Conservation (phyloP, 225 moss, liverwort and hornwort genomes). For the Anthoceros angustus region DNA sequence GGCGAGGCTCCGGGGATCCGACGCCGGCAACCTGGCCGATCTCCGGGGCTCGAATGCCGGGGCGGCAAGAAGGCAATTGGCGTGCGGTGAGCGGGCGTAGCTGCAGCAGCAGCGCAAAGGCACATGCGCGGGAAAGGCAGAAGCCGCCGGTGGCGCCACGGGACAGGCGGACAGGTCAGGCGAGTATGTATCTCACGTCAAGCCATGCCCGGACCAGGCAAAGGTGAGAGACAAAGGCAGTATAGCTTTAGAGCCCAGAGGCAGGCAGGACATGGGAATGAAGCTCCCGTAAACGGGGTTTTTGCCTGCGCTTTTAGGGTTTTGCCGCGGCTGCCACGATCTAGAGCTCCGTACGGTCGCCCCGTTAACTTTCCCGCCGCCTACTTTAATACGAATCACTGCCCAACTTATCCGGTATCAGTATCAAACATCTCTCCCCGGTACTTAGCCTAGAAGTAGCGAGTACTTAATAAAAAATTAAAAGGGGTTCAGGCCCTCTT, state of each 20-base stretch:
- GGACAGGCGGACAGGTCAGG: background rate
- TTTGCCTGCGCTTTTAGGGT: background rate
- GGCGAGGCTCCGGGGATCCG: background rate
- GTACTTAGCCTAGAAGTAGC: no score
- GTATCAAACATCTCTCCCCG: no score
- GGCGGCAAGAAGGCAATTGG: background rate
- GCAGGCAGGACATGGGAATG: background rate
- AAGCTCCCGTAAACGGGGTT: constrained; percentile 1
- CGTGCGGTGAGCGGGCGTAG: background rate
- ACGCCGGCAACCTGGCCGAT: background rate
- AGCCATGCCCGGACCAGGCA: no score
- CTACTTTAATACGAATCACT: no score
- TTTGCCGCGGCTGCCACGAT: constrained; percentile 1
- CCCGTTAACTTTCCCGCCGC: background rate
- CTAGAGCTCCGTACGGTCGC: constrained; percentile 4
- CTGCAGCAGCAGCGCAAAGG: background rate
- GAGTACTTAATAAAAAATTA: no score
- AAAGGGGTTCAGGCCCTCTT: no score
- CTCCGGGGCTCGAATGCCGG: constrained; percentile 1
- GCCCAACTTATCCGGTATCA: no score
- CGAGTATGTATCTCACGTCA: no score
- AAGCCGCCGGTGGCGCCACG: background rate
- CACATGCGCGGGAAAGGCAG: background rate
- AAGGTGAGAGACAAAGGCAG: no score
- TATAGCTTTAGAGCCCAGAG: background rate